Percentiles rank a stretch among this genome's conserved stretches.
Evolutionary conservation across 352 stramenopile genomes (phyloP).

Genomic region (Phytophthora fragariaefolia): DNA sequence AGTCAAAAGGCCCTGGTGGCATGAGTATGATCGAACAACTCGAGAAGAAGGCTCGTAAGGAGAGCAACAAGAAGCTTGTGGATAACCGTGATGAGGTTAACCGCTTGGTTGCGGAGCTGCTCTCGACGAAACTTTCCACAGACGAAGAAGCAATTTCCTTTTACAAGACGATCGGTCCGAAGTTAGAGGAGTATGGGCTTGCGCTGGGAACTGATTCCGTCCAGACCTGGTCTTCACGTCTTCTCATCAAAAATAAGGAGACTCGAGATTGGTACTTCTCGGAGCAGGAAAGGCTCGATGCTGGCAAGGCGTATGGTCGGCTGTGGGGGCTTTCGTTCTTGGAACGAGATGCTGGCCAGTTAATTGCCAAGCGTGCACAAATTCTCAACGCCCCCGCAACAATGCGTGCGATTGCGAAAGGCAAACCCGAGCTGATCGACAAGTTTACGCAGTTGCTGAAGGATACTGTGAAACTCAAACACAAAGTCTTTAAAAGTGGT

Average conservation of each 20-base stretch:
- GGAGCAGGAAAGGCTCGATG: conserved; percentile 80
- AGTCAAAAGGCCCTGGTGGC: conserved; percentile 64
- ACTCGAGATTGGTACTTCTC: conserved; percentile 87
- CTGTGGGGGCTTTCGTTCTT: conserved; percentile 86
- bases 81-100: conserved; percentile 75
- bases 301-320: conserved; percentile 75
- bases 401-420: conserved; percentile 66
- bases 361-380: conserved; percentile 78
- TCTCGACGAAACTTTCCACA: conserved; percentile 52
- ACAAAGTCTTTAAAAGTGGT: conserved; percentile 89
- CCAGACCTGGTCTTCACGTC: conserved; percentile 83
- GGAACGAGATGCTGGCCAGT: conserved; percentile 71
- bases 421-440: conserved; percentile 85
- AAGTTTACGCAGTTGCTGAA: conserved; percentile 90
- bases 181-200: conserved; percentile 74
- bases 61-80: conserved; percentile 90
- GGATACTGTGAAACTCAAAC: conserved; percentile 86
- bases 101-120: conserved; percentile 53
- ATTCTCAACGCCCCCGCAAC: conserved; percentile 77
- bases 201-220: conserved; percentile 69
- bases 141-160: conserved; percentile 81
- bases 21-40: conserved; percentile 91
- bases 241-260: conserved; percentile 91
- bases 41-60: conserved; percentile 85
- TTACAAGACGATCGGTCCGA: conserved; percentile 57